Evolutionary conservation across 1,139 yeast genomes (phyloP).

Genomic region (Ogataea hybrid): DNA sequence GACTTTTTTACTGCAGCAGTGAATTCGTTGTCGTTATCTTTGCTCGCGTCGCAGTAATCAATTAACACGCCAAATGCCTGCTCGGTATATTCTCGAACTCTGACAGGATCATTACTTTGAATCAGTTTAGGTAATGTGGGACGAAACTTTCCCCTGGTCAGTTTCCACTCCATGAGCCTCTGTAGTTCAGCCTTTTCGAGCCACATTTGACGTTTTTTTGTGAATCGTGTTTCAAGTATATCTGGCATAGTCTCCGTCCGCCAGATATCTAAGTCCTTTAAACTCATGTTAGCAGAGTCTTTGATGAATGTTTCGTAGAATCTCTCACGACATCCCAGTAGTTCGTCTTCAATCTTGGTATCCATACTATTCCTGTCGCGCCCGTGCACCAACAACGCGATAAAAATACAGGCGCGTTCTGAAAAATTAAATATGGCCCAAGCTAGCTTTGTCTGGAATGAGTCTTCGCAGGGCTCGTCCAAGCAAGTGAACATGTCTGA

Average conservation of each 20-base stretch:
- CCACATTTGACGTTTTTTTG: constrained; percentile 30
- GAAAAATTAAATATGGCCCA: constrained; percentile 10
- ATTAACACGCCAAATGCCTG: constrained; percentile 34
- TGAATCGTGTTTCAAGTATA: constrained; percentile 21
- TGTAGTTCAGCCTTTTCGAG: constrained; percentile 40
- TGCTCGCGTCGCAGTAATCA: constrained; percentile 14
- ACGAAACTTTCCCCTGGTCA: constrained; percentile 47
- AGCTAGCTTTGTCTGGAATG: constrained; percentile 2
- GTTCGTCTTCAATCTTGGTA: not conserved
- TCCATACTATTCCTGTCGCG: constrained; percentile 1
- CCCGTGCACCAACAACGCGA: constrained; percentile 11
- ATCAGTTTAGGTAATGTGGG: constrained; percentile 45
- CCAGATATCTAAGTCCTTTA: constrained; percentile 41
- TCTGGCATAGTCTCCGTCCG: constrained; percentile 33
- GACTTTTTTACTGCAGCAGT: constrained; percentile 27
- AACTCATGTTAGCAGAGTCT: constrained; percentile 27
- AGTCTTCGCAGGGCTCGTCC: not conserved
- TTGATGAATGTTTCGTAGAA: constrained; percentile 5
- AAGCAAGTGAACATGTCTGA: not conserved
- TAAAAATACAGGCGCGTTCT: constrained; percentile 7
- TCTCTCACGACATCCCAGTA: not conserved
- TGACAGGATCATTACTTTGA: constrained; percentile 34
- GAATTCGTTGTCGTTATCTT: not conserved
- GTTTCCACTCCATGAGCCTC: constrained; percentile 48
- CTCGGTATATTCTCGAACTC: constrained; percentile 34